These are phyloP conservation scores for Ogataea salicorniae DNA, from an alignment of 805 yeast genomes.

Conservation along the genomic window DNA sequence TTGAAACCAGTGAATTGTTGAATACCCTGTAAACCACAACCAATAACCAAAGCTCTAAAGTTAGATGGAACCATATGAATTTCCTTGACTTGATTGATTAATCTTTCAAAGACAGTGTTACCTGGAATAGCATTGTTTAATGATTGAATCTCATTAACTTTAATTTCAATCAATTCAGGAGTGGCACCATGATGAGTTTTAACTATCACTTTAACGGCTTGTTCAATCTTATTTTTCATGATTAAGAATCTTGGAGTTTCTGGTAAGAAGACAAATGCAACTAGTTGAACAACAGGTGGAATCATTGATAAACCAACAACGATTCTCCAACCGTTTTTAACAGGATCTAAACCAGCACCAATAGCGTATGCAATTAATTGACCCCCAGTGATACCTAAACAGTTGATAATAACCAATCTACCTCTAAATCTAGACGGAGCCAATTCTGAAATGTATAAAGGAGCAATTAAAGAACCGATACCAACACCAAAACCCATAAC, in stretches of 20 bases:
- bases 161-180: constrained; percentile 35
- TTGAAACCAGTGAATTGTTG: constrained; percentile 57
- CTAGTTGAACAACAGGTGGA: constrained; percentile 44
- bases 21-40: constrained; percentile 52
- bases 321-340: constrained; percentile 46
- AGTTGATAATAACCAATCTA: constrained; percentile 46
- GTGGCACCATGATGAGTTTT: constrained; percentile 35
- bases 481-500: constrained; percentile 54
- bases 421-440: constrained; percentile 51
- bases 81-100: constrained; percentile 36
- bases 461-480: constrained; percentile 49
- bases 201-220: constrained; percentile 37
- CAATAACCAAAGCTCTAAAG: constrained; percentile 46
- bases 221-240: constrained; percentile 35
- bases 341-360: constrained; percentile 42
- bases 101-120: constrained; percentile 14
- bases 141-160: constrained; percentile 37
- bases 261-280: constrained; percentile 42
- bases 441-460: constrained; percentile 48
- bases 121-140: constrained; percentile 25
- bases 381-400: constrained; percentile 53
- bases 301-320: constrained; percentile 47
- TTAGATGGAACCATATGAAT: constrained; percentile 41
- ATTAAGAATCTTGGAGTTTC: constrained; percentile 53
- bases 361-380: constrained; percentile 49